A percentile compares a stretch with the other conserved stretches of the same genome.
These are phyloP conservation scores for Blastobotrys persicus DNA, from an alignment of 1,139 yeast genomes.

Conservation along the genomic window DNA sequence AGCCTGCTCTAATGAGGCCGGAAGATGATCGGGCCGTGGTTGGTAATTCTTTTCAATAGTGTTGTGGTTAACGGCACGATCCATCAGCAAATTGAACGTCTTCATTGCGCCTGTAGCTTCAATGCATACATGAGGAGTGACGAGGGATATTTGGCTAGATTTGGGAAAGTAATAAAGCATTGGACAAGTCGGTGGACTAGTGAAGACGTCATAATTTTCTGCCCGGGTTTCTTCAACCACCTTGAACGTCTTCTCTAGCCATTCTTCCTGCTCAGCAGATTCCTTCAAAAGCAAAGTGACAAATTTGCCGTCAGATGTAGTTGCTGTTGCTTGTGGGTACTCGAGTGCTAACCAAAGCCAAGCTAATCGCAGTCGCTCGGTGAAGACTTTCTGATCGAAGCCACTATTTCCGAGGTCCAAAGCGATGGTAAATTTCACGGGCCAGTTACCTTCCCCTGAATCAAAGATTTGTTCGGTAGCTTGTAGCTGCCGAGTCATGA, in stretches of 20 bases:
- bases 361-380: slow-evolving; percentile 5
- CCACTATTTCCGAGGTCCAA: neutral
- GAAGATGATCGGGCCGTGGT: neutral
- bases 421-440: slow-evolving; percentile 10
- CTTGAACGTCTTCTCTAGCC: slow-evolving; percentile 10
- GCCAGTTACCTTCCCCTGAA: slow-evolving; percentile 13
- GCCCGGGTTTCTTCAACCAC: neutral
- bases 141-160: slow-evolving; percentile 6
- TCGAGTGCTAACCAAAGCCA: slow-evolving; percentile 11
- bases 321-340: slow-evolving; percentile 10
- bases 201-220: neutral
- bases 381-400: neutral
- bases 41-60: neutral
- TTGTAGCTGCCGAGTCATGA: neutral
- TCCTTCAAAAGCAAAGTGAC: neutral
- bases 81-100: slow-evolving; percentile 6
- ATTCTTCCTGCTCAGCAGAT: neutral
- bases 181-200: slow-evolving; percentile 4
- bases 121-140: slow-evolving; percentile 11
- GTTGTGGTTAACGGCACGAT: neutral
- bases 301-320: neutral
- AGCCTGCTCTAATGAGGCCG: slow-evolving; percentile 10
- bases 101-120: slow-evolving; percentile 12
- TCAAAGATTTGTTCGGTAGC: slow-evolving; percentile 2
- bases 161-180: slow-evolving; percentile 7